Base-by-base conservation (phyloP, 1,284 basidiomycete species). In the Hymenochaete sp. region DNA sequence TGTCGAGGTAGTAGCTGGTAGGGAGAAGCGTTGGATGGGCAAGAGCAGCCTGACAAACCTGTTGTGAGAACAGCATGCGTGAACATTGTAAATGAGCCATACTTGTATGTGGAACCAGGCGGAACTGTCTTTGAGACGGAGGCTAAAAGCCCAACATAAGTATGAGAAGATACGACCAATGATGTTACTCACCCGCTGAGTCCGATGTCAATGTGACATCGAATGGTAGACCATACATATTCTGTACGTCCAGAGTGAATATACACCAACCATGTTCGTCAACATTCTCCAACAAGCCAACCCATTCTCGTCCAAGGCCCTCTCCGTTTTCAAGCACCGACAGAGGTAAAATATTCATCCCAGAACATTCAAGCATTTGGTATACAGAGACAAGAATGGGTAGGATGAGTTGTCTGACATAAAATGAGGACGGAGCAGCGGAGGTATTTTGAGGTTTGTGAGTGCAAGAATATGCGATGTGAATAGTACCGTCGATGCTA, bases 341-440 rank as follows among this genome's bases (percentile, higher is more conserved):
- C 55, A 78, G 77, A 28, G 81, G 77, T 25, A 87, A 65, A 46
- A 95, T 68, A 53, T 88, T 82, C 75, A 96, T 81, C 26, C 72
- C 71, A 49, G 82, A 74, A 56, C 84, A 89, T 57, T 93, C 88
- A 31, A 97, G 73, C 67, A 93, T 93, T 51, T 90, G 86, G 58
- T 93, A 93, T 2, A 98, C 93, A 0, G 90, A 93, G 48, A 96
- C 82, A 54, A 87, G 72, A 48, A 98, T 72, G 5, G 89, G 84
- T 58, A 91, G 86, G 11, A 82, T 77, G 43, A 96, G 62, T 51
- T 86, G 85, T 21, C 93, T 80, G 8, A 88, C 81, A 61, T 90
- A 77, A 62, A 97, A 93, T 47, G 72, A 66, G 14, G 73, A 65
- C 2, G 67, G 59, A 1, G 65, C 58, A 13, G 63, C 55, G 42